Base-by-base conservation (phyloP, 129 eudicot species). In the Logfia minima region DNA sequence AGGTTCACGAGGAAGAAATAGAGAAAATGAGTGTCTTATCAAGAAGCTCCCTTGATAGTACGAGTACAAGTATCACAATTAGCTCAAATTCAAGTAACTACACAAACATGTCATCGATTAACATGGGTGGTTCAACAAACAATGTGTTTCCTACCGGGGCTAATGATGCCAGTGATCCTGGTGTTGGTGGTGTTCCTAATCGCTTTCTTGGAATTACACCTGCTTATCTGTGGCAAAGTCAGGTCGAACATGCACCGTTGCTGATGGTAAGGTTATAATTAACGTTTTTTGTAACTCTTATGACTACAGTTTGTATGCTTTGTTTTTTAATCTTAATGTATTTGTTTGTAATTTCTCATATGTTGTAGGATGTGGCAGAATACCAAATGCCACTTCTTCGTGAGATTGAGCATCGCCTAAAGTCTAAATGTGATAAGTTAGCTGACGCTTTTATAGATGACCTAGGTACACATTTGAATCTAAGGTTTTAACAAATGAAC, bases 151-250 rank as follows among this genome's bases (percentile, higher is more conserved):
- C 85, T 48, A 29, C 64, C 55, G 82, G 75, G 60, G 78, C 74
- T 29, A 43, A 81, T 61, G 99, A 95, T 65, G 76, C 85, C 31
- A 77, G 82, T 1, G 96, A 94, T 83, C 89, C 94, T 72, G 92
- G 82, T 74, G 88, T 95, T 77, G 99, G 99, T 82, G 99, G 99
- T 21, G 99, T 91, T 81, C 96, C 99, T 67, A 85, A 89, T 70
- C 87, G 94, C 34, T 95, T 81, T 78, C 96, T 95, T 82, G 99
- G 99, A 71, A 89, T 95, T 58, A 95, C 97, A 13, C 93, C 96
- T 52, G 62, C 80, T 76, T 95, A 89, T 85, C 81, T 95, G 69
- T 89, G 97, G 96, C 92, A 91, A 88, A 89, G 86, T 73, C 99
- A 95, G 77, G 89, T 89, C 62, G 94, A 86, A 70, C 99, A 88